Conservation (phyloP, 2,329 filamentous ascomycete species). For the Xylaria sp. region DNA sequence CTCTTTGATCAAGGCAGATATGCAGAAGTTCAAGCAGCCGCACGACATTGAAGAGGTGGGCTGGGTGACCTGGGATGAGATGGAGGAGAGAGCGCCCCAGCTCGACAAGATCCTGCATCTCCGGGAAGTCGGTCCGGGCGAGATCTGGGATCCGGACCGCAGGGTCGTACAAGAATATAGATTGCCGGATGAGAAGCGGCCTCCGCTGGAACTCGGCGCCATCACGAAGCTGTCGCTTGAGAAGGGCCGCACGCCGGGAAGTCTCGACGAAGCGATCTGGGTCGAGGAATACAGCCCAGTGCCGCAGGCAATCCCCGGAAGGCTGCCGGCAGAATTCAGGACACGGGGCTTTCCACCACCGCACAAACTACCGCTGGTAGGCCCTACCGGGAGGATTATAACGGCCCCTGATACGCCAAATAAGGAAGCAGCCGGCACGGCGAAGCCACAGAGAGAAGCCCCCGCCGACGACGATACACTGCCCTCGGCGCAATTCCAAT, state of each 20-base stretch:
- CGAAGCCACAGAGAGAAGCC: neutral
- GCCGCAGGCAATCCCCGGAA: constrained; percentile 15
- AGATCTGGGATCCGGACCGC: constrained; percentile 25
- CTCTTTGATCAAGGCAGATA: neutral
- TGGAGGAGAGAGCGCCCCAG: constrained; percentile 17
- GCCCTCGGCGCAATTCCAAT: constrained; percentile 8
- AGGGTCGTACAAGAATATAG: constrained; percentile 14
- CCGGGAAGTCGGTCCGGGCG: neutral
- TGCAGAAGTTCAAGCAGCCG: constrained; percentile 6
- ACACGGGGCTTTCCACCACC: constrained; percentile 8
- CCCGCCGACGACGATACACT: neutral
- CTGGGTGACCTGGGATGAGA: constrained; percentile 22
- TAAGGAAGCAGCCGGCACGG: neutral
- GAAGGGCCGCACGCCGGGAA: constrained; percentile 4
- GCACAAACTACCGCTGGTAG: constrained; percentile 3
- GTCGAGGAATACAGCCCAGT: constrained; percentile 8
- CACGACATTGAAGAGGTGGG: constrained; percentile 16
- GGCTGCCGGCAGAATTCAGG: constrained; percentile 14
- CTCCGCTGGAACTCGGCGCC: constrained; percentile 14
- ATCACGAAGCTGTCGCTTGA: constrained; percentile 26
- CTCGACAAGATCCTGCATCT: constrained; percentile 8
- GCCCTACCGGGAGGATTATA: constrained; percentile 1
- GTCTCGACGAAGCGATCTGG: constrained; percentile 5
- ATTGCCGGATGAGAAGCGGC: constrained; percentile 1
- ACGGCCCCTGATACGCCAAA: neutral